Evolutionary conservation across 164 flowering plant genomes (phyloP), one percentile per base, ranked within the genome.

Genomic region (Akebia trifoliata): DNA sequence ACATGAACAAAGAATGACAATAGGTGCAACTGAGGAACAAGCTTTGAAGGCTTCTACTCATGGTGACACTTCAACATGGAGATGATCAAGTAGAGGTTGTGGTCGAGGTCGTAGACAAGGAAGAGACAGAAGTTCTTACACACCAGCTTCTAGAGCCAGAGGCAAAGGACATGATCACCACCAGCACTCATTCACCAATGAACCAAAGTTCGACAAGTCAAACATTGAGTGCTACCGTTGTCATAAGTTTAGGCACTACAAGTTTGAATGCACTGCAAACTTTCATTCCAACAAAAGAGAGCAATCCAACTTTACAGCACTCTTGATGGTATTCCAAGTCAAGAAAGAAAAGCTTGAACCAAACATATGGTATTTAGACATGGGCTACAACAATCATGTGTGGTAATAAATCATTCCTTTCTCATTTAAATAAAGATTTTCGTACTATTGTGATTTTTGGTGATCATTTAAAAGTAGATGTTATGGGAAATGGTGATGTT

Each of bases 171-270:
- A 14, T 12, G 21, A 15, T 49, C 35, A 15, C 20, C 32, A 49
- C 9, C 14, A 37, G 1, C 32, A 49, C 32, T 28, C 32, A 26
- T 49, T 49, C 20, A 7, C 6, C 17, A 50, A n/a, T 15, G 21
- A 18, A 28, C 54, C 2, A 29, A 50, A n/a, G n/a, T n/a, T n/a
- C n/a, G n/a, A n/a, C n/a, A n/a, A n/a, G n/a, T n/a, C n/a, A n/a
- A n/a, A n/a, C 20, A 18, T 29, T 50, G 37, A 50, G 21, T 50
- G 54, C 22, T 50, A 29, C 36, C 34, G 24, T 29, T 50, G 54
- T 17, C 31, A 31, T 12, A 50, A 30, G 0, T 15, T 5, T 29
- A 21, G 54, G 20, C 54, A 50, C 29, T 29, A 50, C n/a, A 9
- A 8, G 18, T 50, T 20, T 15, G 54, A 50, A 50, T 50, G 36